Evolutionary conservation across 2,329 filamentous ascomycete species (phyloP).

Genomic region (Sporothrix pallida): DNA sequence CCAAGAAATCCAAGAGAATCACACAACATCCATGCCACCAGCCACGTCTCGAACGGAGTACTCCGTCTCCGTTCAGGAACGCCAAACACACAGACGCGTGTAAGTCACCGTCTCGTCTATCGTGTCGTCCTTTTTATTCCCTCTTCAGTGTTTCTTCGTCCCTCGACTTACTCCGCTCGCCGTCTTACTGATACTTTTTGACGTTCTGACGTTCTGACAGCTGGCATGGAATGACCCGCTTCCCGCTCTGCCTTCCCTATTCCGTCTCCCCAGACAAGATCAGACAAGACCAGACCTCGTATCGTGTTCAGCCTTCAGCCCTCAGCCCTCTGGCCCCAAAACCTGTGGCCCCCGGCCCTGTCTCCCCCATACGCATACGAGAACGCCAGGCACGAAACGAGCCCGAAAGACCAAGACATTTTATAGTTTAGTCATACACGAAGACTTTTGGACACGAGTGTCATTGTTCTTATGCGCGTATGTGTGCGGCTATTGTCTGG

Average conservation of each 20-base stretch:
- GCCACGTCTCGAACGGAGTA: background rate
- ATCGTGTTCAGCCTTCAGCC: background rate
- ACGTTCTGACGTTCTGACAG: too few species aligned
- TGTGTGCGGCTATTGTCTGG: too few species aligned
- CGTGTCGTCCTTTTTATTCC: too few species aligned
- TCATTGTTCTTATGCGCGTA: background rate
- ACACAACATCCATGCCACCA: background rate
- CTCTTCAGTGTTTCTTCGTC: background rate
- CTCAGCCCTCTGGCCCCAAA: too few species aligned
- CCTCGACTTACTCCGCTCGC: background rate
- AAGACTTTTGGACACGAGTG: background rate
- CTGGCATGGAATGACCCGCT: too few species aligned
- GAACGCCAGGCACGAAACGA: background rate
- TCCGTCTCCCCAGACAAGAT: too few species aligned
- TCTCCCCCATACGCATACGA: background rate
- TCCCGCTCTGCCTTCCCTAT: too few species aligned
- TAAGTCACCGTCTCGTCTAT: background rate
- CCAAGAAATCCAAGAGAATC: too few species aligned
- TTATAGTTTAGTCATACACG: conserved; percentile 27
- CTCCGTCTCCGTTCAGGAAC: background rate
- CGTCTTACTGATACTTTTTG: background rate
- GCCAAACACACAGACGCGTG: background rate
- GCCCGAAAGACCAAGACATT: background rate
- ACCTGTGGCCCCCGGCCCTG: background rate
- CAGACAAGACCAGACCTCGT: background rate